These are phyloP conservation scores for Solanum tacnaense DNA, from an alignment of 257 asterid species.

Conservation along the genomic window DNA sequence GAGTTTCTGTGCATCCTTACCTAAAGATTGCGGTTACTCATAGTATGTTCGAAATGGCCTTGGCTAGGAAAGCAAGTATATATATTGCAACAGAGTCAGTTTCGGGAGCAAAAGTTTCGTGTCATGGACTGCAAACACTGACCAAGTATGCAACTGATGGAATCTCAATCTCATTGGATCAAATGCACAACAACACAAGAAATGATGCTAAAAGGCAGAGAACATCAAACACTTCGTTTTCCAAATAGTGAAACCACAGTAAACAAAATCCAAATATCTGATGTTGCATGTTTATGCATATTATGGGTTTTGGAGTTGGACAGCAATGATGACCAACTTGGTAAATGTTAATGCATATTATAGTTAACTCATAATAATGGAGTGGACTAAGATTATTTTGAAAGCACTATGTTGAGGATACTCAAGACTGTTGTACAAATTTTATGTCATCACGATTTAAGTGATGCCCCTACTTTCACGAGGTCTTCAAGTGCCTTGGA, in stretches of 20 bases:
- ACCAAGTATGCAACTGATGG: background rate
- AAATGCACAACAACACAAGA: background rate
- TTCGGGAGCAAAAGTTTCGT: background rate
- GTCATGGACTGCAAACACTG: background rate
- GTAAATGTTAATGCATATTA: background rate
- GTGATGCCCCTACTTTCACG: conserved; percentile 49
- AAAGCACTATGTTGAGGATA: background rate
- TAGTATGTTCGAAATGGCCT: background rate
- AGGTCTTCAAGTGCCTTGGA: conserved; percentile 72
- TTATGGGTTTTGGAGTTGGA: background rate
- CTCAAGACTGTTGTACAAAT: background rate
- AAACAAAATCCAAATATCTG: background rate
- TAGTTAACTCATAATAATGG: background rate
- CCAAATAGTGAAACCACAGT: background rate
- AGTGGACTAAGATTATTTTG: background rate
- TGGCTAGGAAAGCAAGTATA: background rate
- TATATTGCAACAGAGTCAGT: background rate
- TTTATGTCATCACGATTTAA: conserved; percentile 12
- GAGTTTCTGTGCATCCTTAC: too few relatives aligned
- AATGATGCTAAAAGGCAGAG: background rate
- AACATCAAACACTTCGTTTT: background rate
- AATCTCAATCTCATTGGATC: background rate
- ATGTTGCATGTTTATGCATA: background rate
- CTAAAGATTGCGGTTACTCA: too few relatives aligned
- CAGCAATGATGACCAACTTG: background rate